Base-by-base conservation (phyloP, 2,329 filamentous ascomycete genomes). In the Aspergillus nomiae region DNA sequence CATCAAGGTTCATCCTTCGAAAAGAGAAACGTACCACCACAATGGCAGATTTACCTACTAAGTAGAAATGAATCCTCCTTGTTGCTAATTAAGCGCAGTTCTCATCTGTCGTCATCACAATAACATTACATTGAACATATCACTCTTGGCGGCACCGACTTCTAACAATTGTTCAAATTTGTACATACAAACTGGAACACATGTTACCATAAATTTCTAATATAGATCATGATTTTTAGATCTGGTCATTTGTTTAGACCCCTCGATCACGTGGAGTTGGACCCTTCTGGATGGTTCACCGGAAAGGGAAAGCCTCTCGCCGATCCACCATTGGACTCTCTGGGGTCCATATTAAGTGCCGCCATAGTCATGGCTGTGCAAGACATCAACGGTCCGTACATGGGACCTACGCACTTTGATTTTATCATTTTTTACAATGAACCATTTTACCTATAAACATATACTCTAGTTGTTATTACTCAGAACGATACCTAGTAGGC, bases 241-340 rank as follows among this genome's bases (percentile, higher is more conserved):
- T 41, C 8, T n/a, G 7, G 7, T 16, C 34, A 38, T 9, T 41
- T 24, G 24, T 28, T 24, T 24, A 9, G 12, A 10, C 46, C 26
- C 19, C 38, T 41, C 26, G n/a, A 55, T 55, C 51, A 55, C 51
- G 51, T 55, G 51, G 51, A 11, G 16, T 26, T 19, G n/a, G 32
- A 38, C 51, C 51, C n/a, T 55, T 26, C 19, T 38, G 32, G n/a
- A 12, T 34, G 24, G 24, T 9, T 30, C 10, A 50, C 57, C 57
- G 64, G 55, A 62, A 65, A 53, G 56, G 65, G 54, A 65, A 64
- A 60, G 34, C 53, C 50, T 56, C 61, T 63, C 53, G 57, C 57
- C 61, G 65, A 61, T 65, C 63, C 60, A 51, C 63, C 60, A 51
- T 28, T 61, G 26, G 58, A 55, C 58, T 59, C 63, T 64, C 65